phyloP scores from a whole-genome alignment of 1,284 basidiomycete genomes.

The Rhodotorula mucilaginosa region DNA sequence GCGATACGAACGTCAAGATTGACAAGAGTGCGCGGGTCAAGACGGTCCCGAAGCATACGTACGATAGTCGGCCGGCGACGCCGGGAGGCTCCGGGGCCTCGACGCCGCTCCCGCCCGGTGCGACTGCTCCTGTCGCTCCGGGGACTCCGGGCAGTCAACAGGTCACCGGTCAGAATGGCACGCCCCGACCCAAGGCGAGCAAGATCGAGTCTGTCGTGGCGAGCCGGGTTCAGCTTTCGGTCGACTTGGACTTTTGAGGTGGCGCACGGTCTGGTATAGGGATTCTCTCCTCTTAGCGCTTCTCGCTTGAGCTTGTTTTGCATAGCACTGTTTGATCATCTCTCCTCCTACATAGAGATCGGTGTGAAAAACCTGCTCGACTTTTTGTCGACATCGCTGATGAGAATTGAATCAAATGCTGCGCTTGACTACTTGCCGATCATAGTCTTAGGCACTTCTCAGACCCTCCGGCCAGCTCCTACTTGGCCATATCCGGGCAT shows the following conservation, averaged over 20 bases:
- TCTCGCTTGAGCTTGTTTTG: background rate
- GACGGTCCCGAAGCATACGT: slow-evolving; percentile 55
- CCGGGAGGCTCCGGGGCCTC: slow-evolving; percentile 12
- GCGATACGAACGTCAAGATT: slow-evolving; percentile 51
- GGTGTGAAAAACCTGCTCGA: no score
- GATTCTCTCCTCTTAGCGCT: background rate
- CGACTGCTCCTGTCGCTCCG: background rate
- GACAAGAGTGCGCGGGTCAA: slow-evolving; percentile 66
- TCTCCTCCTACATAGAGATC: no score
- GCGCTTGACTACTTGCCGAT: no score
- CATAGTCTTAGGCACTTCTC: no score
- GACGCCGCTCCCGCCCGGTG: slow-evolving; percentile 1
- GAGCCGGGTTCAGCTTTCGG: slow-evolving; percentile 25
- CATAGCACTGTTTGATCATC: no score
- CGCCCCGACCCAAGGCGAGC: slow-evolving; percentile 14
- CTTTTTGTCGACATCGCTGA: no score
- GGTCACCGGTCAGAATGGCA: background rate
- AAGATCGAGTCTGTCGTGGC: slow-evolving; percentile 34
- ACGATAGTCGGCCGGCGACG: slow-evolving; percentile 29
- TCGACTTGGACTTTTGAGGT: slow-evolving; percentile 40
- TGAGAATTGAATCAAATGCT: no score
- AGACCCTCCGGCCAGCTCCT: background rate
- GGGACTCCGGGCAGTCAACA: background rate
- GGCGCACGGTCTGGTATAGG: no score
- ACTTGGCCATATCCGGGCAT: background rate